Evolutionary conservation across 495 filamentous ascomycete genomes (phyloP).

Genomic region (Tetracladium marchalianum): DNA sequence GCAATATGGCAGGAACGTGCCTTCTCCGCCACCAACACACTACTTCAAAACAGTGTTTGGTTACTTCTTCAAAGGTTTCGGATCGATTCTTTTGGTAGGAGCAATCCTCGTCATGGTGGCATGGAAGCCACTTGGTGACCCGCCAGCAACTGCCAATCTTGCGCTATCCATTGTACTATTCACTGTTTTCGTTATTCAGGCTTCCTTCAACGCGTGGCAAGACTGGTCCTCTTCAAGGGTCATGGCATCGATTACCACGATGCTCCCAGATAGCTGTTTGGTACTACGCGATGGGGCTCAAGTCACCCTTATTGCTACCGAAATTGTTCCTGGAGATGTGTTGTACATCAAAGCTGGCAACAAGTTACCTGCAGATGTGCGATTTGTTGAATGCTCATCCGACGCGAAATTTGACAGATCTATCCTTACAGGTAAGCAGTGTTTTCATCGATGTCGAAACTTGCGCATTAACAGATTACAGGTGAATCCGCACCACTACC

Average conservation of each 20-base stretch:
- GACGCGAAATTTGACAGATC: slow-evolving; percentile 65
- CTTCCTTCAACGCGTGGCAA: slow-evolving; percentile 57
- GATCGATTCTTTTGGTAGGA: slow-evolving; percentile 51
- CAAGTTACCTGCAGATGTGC: slow-evolving; percentile 59
- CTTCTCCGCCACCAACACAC: slow-evolving; percentile 46
- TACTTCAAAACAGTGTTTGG: slow-evolving; percentile 45
- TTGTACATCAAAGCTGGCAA: slow-evolving; percentile 53
- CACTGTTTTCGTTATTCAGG: slow-evolving; percentile 57
- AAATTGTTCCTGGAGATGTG: slow-evolving; percentile 60
- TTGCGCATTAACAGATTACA: slow-evolving; percentile 3
- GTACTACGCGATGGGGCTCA: slow-evolving; percentile 48
- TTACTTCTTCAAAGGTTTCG: slow-evolving; percentile 67
- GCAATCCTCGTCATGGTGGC: slow-evolving; percentile 55
- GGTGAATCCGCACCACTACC: slow-evolving; percentile 54
- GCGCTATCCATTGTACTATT: slow-evolving; percentile 56
- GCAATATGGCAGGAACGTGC: slow-evolving; percentile 52
- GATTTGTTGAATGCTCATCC: slow-evolving; percentile 50
- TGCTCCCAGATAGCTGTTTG: slow-evolving; percentile 58
- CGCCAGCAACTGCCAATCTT: slow-evolving; percentile 53
- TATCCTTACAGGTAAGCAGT: slow-evolving; percentile 39
- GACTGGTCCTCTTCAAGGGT: slow-evolving; percentile 53
- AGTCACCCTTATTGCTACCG: slow-evolving; percentile 36
- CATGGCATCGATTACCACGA: slow-evolving; percentile 53
- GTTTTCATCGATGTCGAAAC: not conserved
- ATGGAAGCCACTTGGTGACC: slow-evolving; percentile 61